A percentile compares a stretch with the other conserved stretches of the same genome.
Evolutionary conservation across 2,329 filamentous ascomycete species (phyloP).

Genomic region (Akanthomyces uredinophilus): DNA sequence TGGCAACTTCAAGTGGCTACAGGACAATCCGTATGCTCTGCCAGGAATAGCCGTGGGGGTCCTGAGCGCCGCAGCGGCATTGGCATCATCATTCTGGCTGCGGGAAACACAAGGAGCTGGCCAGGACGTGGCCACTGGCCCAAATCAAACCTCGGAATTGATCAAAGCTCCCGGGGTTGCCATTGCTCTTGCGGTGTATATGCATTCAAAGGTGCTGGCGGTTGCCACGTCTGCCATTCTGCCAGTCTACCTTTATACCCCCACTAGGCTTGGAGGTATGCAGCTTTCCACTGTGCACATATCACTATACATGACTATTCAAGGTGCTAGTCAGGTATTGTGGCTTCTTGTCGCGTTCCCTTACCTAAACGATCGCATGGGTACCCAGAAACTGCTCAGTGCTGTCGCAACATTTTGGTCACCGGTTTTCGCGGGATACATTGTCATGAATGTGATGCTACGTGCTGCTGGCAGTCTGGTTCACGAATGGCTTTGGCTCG

Average conservation of each 20-base stretch:
- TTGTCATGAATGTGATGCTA: not conserved
- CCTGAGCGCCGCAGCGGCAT: not conserved
- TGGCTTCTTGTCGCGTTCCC: not conserved
- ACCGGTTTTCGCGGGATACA: not conserved
- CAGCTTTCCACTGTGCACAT: not conserved
- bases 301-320: not conserved
- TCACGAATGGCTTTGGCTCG: not conserved
- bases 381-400: not conserved
- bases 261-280: not conserved
- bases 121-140: not conserved
- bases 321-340: not conserved
- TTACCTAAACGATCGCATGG: not conserved
- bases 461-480: not conserved
- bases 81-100: not conserved
- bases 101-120: not conserved
- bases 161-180: not conserved
- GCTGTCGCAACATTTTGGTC: not conserved
- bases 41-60: slow-evolving; percentile 44
- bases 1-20: slow-evolving; percentile 41
- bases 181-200: not conserved
- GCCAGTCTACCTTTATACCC: not conserved
- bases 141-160: not conserved
- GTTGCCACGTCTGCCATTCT: not conserved
- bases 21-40: slow-evolving; percentile 47
- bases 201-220: not conserved